Conservation (phyloP, 2,329 filamentous ascomycete genomes). For the Cytospora piceicola region DNA sequence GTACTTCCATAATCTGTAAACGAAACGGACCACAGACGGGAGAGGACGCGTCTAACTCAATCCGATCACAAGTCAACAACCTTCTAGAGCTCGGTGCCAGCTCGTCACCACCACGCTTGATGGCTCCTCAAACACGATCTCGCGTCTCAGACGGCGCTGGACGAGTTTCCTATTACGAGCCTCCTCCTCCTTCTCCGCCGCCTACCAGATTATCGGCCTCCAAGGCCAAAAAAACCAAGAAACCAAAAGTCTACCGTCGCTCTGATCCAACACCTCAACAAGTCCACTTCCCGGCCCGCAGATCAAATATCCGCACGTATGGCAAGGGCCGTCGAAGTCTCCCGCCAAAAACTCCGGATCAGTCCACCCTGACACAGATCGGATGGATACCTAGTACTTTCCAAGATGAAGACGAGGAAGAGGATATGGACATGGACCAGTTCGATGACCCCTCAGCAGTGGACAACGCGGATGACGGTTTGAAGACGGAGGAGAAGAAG, state of each 20-base stretch:
- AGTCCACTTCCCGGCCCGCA: constrained; percentile 38
- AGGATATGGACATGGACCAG: constrained; percentile 27
- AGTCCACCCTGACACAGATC: constrained; percentile 43
- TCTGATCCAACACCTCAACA: constrained; percentile 36
- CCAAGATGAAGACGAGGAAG: constrained; percentile 22
- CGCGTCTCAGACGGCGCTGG: constrained; percentile 13
- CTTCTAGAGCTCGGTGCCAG: neutral
- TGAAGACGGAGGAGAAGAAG: constrained; percentile 1
- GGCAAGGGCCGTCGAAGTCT: constrained; percentile 21
- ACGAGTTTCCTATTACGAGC: constrained; percentile 6
- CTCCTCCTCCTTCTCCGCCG: neutral
- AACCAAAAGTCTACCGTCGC: constrained; percentile 35
- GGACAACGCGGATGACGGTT: constrained; percentile 8
- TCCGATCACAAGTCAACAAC: neutral
- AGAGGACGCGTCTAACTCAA: neutral
- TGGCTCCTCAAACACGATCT: constrained; percentile 30
- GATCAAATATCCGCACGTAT: constrained; percentile 20
- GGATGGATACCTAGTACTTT: constrained; percentile 31
- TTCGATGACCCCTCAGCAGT: constrained; percentile 14
- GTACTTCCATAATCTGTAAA: neutral
- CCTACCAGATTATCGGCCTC: neutral
- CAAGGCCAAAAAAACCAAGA: constrained; percentile 6
- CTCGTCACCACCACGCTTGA: constrained; percentile 8
- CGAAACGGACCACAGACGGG: neutral
- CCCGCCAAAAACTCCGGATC: constrained; percentile 32